phyloP scores from a whole-genome alignment of 1,284 basidiomycete species.

The Cystobasidium pallidum region DNA sequence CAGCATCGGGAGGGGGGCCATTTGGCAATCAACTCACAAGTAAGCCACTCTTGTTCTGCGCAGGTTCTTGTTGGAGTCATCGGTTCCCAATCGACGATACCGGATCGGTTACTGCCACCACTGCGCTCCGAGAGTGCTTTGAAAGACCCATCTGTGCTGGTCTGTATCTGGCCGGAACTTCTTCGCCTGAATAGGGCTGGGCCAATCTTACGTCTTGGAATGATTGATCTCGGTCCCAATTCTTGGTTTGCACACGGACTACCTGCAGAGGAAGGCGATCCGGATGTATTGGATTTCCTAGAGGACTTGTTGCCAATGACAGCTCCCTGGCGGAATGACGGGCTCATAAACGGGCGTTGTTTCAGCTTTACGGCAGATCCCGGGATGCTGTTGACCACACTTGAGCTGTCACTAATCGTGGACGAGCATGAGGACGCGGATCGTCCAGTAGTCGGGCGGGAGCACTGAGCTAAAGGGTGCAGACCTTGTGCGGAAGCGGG shows the following conservation, averaged over 20 bases:
- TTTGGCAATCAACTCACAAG: conserved; percentile 42
- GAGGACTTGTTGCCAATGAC: neutral
- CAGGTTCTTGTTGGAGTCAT: conserved; percentile 54
- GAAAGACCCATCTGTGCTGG: conserved; percentile 44
- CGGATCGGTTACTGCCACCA: conserved; percentile 41
- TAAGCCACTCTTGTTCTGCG: conserved; percentile 54
- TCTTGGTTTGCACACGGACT: conserved; percentile 22
- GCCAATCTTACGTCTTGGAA: conserved; percentile 5
- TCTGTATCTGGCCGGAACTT: conserved; percentile 50
- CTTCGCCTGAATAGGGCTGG: conserved; percentile 49
- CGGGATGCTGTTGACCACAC: conserved; percentile 40
- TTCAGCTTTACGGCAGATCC: conserved; percentile 29
- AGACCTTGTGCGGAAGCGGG: conserved; percentile 4
- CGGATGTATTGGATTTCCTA: neutral
- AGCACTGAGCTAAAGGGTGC: conserved; percentile 32
- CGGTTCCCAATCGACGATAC: conserved; percentile 47
- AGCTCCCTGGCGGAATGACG: neutral
- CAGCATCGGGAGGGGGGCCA: neutral
- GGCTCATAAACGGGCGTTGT: conserved; percentile 1
- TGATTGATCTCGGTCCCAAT: neutral
- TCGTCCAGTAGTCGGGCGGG: conserved; percentile 5
- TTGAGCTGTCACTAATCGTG: conserved; percentile 36
- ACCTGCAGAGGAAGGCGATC: conserved; percentile 15
- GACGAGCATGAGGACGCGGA: conserved; percentile 38
- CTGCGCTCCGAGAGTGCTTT: conserved; percentile 44